phyloP scores from a whole-genome alignment of 2,329 filamentous ascomycete species.

The Penicillium nordicum region DNA sequence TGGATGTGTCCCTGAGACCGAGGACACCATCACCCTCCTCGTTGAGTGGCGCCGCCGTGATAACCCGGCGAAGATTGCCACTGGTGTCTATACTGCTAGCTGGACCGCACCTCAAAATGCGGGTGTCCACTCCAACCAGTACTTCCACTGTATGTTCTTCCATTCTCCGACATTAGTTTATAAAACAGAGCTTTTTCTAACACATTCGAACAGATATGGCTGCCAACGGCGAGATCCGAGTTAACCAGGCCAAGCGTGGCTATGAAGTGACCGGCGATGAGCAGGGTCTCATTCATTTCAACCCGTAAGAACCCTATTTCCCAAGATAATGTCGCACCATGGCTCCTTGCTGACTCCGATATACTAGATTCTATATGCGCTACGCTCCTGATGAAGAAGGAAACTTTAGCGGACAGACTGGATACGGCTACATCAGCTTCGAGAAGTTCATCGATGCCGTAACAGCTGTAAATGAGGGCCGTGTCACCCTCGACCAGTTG shows the following conservation, averaged over 20 bases:
- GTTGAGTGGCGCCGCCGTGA: slow-evolving; percentile 80
- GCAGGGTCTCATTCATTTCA: slow-evolving; percentile 72
- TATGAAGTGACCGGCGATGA: slow-evolving; percentile 92
- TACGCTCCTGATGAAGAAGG: slow-evolving; percentile 93
- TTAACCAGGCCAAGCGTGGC: slow-evolving; percentile 90
- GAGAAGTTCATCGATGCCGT: slow-evolving; percentile 95
- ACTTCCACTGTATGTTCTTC: slow-evolving; percentile 69
- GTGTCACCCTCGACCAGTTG: slow-evolving; percentile 68
- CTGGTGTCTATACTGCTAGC: slow-evolving; percentile 86
- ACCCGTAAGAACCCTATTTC: slow-evolving; percentile 57
- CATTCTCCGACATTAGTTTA: background rate
- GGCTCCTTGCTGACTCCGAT: background rate
- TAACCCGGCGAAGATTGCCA: slow-evolving; percentile 68
- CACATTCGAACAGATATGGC: slow-evolving; percentile 58
- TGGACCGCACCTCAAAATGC: slow-evolving; percentile 93
- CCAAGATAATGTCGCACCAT: background rate
- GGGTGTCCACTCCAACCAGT: slow-evolving; percentile 94
- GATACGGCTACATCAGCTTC: slow-evolving; percentile 90
- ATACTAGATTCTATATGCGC: slow-evolving; percentile 76
- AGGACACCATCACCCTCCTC: slow-evolving; percentile 88
- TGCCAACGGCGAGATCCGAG: slow-evolving; percentile 75
- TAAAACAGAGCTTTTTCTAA: background rate
- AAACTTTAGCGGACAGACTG: slow-evolving; percentile 86
- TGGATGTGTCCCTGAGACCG: slow-evolving; percentile 75
- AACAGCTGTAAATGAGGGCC: slow-evolving; percentile 70